These are phyloP conservation scores for Annulohypoxylon bovei DNA, from an alignment of 495 filamentous ascomycete genomes.

Conservation along the genomic window DNA sequence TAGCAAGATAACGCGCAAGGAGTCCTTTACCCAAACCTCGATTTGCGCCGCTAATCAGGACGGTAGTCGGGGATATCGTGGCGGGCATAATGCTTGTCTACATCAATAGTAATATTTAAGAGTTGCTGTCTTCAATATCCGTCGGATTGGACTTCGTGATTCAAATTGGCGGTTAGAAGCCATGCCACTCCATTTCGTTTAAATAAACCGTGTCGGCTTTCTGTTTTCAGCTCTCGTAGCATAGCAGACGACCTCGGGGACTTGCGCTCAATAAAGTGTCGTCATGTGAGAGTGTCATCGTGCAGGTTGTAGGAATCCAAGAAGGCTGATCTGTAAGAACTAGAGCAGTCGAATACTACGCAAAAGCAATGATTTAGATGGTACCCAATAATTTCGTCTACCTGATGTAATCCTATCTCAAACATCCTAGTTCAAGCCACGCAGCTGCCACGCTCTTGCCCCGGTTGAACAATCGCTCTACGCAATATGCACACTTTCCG, in stretches of 20 bases:
- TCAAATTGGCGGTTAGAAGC: background rate
- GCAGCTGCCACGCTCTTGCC: background rate
- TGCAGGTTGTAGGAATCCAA: background rate
- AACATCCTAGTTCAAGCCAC: background rate
- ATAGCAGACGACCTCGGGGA: background rate
- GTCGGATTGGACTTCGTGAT: background rate
- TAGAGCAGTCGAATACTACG: background rate
- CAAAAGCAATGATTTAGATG: background rate
- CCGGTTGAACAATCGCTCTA: background rate
- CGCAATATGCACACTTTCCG: background rate
- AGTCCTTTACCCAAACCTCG: conserved; percentile 47
- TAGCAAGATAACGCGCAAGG: conserved; percentile 37
- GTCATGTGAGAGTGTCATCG: background rate
- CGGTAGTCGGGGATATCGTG: conserved; percentile 10
- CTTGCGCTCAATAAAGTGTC: background rate
- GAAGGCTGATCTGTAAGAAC: background rate
- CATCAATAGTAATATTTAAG: background rate
- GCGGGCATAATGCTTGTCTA: conserved; percentile 20
- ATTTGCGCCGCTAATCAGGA: conserved; percentile 46
- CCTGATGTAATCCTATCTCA: background rate
- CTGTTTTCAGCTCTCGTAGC: background rate
- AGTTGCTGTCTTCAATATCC: background rate
- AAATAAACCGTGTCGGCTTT: background rate
- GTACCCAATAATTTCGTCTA: background rate
- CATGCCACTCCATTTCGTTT: background rate